A percentile compares a stretch with the other conserved stretches of the same genome.
These are phyloP conservation scores for Apodospora peruviana DNA, from an alignment of 495 filamentous ascomycete species.

Conservation along the genomic window DNA sequence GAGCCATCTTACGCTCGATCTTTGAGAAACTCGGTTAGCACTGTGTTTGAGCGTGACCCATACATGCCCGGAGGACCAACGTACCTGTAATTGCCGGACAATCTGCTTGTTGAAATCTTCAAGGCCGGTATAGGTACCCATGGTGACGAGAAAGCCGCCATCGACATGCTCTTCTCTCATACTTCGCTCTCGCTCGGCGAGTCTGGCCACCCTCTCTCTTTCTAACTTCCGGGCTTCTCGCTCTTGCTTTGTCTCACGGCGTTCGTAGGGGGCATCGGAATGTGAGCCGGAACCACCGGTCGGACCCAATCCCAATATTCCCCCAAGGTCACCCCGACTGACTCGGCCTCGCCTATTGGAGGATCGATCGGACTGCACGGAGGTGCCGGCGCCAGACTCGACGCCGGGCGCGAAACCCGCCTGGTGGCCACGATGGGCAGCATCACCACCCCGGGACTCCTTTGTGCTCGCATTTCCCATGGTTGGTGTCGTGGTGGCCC, in stretches of 20 bases:
- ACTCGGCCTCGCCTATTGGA: constrained; percentile 21
- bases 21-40: constrained; percentile 27
- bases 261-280: constrained; percentile 37
- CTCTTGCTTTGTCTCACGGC: constrained; percentile 85
- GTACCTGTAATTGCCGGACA: constrained; percentile 88
- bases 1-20: constrained; percentile 89
- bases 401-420: not conserved
- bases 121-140: constrained; percentile 83
- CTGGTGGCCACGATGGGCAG: constrained; percentile 18
- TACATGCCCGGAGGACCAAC: constrained; percentile 8
- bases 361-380: constrained; percentile 16
- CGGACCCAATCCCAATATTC: constrained; percentile 15
- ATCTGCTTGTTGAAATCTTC: constrained; percentile 91
- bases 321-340: constrained; percentile 23
- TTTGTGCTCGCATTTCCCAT: constrained; percentile 31
- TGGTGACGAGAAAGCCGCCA: constrained; percentile 89
- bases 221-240: constrained; percentile 80
- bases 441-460: constrained; percentile 25
- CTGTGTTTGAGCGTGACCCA: not conserved
- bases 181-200: constrained; percentile 85
- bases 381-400: constrained; percentile 12
- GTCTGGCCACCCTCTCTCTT: constrained; percentile 64
- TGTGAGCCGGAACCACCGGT: constrained; percentile 18
- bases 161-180: constrained; percentile 91
- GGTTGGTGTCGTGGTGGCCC: not conserved